phyloP scores from a whole-genome alignment of 2,329 filamentous ascomycete species.

The Aspergillus piperis region DNA sequence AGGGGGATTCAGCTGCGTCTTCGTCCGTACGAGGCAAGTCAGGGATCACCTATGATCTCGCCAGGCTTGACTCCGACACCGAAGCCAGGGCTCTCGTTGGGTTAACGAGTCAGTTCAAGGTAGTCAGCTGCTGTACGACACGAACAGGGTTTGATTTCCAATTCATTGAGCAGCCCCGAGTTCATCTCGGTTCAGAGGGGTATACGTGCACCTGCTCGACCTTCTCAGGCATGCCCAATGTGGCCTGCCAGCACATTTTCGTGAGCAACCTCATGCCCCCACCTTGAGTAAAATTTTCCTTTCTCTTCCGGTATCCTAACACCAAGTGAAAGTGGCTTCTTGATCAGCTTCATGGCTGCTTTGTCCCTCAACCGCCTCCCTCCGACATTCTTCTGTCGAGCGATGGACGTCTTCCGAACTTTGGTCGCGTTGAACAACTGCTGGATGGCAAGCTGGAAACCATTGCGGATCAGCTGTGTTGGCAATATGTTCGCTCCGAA shows the following conservation, averaged over 20 bases:
- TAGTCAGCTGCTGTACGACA: constrained; percentile 35
- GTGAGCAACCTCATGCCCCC: constrained; percentile 30
- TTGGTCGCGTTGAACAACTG: constrained; percentile 35
- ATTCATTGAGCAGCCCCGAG: constrained; percentile 36
- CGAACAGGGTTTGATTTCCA: constrained; percentile 40
- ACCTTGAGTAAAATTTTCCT: not conserved
- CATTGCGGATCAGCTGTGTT: constrained; percentile 36
- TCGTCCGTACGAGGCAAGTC: constrained; percentile 33
- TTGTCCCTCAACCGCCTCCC: constrained; percentile 31
- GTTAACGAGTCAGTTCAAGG: constrained; percentile 35
- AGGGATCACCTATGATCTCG: constrained; percentile 40
- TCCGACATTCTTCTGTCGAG: constrained; percentile 33
- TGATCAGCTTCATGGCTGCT: constrained; percentile 42
- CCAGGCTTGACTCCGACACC: constrained; percentile 31
- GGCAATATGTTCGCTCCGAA: constrained; percentile 36
- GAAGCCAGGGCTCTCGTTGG: constrained; percentile 38
- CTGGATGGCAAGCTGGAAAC: constrained; percentile 35
- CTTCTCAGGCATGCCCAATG: constrained; percentile 31
- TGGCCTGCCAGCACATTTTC: constrained; percentile 46
- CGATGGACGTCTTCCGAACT: constrained; percentile 34
- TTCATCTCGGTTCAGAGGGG: constrained; percentile 33
- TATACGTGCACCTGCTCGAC: constrained; percentile 41
- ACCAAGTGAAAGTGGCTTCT: constrained; percentile 41
- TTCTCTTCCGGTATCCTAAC: constrained; percentile 9
- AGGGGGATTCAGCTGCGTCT: constrained; percentile 20